A percentile compares a stretch with the other conserved stretches of the same genome.
Evolutionary conservation across 768 basidiomycete species (phyloP).

Genomic region (Mycena chlorophos): DNA sequence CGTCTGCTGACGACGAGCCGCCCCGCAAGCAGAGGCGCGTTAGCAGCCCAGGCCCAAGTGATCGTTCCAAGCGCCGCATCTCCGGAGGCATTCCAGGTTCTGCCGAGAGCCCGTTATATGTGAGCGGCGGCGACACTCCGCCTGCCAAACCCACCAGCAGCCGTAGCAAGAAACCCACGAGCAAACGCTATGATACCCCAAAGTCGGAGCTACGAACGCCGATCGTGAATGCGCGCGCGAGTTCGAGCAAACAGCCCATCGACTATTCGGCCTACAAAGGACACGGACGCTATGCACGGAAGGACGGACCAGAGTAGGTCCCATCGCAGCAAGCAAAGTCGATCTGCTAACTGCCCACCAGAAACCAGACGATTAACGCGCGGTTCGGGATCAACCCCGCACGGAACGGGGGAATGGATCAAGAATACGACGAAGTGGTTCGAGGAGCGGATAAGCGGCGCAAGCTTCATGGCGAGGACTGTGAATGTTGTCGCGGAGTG

Average conservation of each 20-base stretch:
- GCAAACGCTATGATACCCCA: background rate
- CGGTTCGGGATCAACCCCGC: constrained; percentile 51
- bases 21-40: constrained; percentile 16
- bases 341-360: background rate
- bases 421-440: constrained; percentile 59
- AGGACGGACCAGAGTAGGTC: constrained; percentile 7
- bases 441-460: constrained; percentile 52
- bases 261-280: constrained; percentile 34
- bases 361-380: constrained; percentile 42
- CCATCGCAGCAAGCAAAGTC: background rate
- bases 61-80: background rate
- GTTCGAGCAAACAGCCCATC: constrained; percentile 16
- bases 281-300: constrained; percentile 39
- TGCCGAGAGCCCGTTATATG: constrained; percentile 17
- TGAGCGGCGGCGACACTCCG: constrained; percentile 16
- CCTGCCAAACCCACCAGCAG: background rate
- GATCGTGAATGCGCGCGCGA: constrained; percentile 13
- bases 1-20: constrained; percentile 7
- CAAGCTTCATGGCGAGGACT: constrained; percentile 57
- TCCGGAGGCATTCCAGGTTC: constrained; percentile 10
- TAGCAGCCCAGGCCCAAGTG: constrained; percentile 9
- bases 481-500: constrained; percentile 63
- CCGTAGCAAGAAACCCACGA: background rate
- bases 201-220: constrained; percentile 10
- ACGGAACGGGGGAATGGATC: constrained; percentile 50